Evolutionary conservation across 2,329 filamentous ascomycete genomes (phyloP).

Genomic region (Botryotinia convoluta): DNA sequence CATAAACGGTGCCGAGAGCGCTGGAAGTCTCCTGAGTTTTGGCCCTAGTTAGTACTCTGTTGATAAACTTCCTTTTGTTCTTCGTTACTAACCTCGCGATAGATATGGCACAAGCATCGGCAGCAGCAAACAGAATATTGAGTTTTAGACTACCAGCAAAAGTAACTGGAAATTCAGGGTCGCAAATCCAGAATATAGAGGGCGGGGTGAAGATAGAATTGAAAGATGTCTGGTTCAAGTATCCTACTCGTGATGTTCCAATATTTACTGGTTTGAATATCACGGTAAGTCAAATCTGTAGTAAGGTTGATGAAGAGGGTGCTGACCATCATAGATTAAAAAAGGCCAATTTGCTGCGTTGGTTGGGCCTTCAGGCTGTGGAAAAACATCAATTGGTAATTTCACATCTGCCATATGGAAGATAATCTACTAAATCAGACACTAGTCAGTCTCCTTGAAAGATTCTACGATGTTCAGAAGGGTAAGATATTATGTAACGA

Average conservation of each 20-base stretch:
- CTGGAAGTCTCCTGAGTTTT: conserved; percentile 53
- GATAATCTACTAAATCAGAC: not conserved
- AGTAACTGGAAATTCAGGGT: conserved; percentile 12
- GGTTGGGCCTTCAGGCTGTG: conserved; percentile 61
- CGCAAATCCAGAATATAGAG: conserved; percentile 35
- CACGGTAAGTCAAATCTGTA: conserved; percentile 37
- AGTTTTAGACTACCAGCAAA: conserved; percentile 33
- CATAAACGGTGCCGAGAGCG: conserved; percentile 51
- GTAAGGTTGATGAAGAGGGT: not conserved
- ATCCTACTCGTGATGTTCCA: conserved; percentile 55
- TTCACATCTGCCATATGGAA: not conserved
- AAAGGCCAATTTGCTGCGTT: conserved; percentile 69
- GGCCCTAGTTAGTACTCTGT: conserved; percentile 40
- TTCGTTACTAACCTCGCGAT: not conserved
- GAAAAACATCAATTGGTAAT: conserved; percentile 15
- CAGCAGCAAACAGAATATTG: conserved; percentile 59
- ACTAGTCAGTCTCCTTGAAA: conserved; percentile 28
- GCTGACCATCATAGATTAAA: conserved; percentile 38
- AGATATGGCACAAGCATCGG: conserved; percentile 56
- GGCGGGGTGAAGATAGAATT: conserved; percentile 56
- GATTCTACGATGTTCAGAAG: conserved; percentile 66
- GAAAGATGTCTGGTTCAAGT: conserved; percentile 56
- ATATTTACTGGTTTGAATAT: conserved; percentile 62
- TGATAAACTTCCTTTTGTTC: not conserved
- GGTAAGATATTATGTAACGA: conserved; percentile 66